Conservation (phyloP, 371 early-diverging fungal species). For the Syncephalastrum racemosum region DNA sequence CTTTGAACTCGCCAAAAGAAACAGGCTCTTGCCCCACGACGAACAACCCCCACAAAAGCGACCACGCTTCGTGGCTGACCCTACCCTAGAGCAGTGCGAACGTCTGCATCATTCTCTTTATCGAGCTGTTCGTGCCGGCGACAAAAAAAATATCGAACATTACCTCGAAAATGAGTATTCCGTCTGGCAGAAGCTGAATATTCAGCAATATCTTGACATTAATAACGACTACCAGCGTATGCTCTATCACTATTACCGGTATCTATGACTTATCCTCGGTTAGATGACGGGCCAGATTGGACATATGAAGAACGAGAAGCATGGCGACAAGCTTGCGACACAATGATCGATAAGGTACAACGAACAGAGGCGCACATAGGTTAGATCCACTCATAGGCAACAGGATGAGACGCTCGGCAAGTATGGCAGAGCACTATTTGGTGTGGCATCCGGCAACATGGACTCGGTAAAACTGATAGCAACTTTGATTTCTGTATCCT, state of each 20-base stretch:
- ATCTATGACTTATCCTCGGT: neutral
- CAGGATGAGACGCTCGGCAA: constrained; percentile 6
- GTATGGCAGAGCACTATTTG: constrained; percentile 11
- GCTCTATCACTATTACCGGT: neutral
- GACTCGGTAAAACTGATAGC: constrained; percentile 6
- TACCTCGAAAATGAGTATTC: neutral
- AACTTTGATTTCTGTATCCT: neutral
- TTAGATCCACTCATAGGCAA: neutral
- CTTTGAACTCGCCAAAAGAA: neutral
- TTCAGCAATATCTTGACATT: constrained; percentile 4
- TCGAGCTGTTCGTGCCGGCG: constrained; percentile 2
- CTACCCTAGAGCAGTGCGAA: constrained; percentile 1
- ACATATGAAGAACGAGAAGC: constrained; percentile 6
- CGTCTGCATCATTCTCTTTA: constrained; percentile 4
- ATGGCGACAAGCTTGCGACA: constrained; percentile 7
- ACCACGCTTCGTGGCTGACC: no score
- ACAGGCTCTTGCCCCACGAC: neutral
- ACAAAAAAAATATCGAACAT: neutral
- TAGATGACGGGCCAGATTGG: constrained; percentile 7
- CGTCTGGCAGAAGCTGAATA: constrained; percentile 8
- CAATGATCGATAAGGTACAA: constrained; percentile 1
- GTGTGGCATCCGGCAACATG: constrained; percentile 1
- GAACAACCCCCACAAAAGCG: no score
- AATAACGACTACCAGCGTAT: neutral
- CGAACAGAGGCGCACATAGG: neutral